These are phyloP conservation scores for Alliaria petiolata DNA, from an alignment of 345 rosid species.

Conservation along the genomic window DNA sequence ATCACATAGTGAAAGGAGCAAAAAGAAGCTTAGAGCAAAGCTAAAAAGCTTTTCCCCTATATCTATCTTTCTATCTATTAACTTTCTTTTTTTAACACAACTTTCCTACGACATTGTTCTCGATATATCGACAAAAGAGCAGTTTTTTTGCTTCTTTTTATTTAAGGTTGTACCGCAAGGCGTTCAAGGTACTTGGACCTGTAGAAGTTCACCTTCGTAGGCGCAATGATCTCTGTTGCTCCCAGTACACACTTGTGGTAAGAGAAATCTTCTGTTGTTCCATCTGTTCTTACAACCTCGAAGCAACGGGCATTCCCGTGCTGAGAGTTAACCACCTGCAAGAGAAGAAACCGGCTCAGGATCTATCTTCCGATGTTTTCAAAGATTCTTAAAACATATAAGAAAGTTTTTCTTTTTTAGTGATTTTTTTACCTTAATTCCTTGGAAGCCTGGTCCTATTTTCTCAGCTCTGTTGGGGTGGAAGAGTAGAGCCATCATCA, in stretches of 20 bases:
- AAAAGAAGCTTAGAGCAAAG: slow-evolving; percentile 69
- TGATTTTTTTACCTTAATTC: slow-evolving; percentile 52
- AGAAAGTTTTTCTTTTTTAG: not conserved
- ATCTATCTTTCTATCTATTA: slow-evolving; percentile 21
- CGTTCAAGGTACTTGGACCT: slow-evolving; percentile 29
- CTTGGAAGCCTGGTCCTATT: slow-evolving; percentile 59
- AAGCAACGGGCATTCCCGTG: slow-evolving; percentile 63
- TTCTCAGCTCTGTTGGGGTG: slow-evolving; percentile 80
- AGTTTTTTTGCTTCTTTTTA: not conserved
- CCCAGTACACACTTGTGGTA: slow-evolving; percentile 74
- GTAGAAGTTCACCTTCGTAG: slow-evolving; percentile 46
- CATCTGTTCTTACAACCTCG: slow-evolving; percentile 61
- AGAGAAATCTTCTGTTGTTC: slow-evolving; percentile 75
- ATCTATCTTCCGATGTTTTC: not conserved
- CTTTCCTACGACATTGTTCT: slow-evolving; percentile 6
- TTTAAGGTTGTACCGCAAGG: not conserved
- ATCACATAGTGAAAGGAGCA: slow-evolving; percentile 83
- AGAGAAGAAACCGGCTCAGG: not conserved
- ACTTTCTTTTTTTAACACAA: not conserved
- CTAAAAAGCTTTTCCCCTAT: slow-evolving; percentile 30
- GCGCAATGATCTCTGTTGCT: slow-evolving; percentile 74
- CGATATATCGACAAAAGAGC: not conserved
- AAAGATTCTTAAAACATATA: not conserved
- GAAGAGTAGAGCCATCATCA: slow-evolving; percentile 59
- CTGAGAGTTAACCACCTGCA: slow-evolving; percentile 68